phyloP scores from a whole-genome alignment of 2,329 filamentous ascomycete species.

The Exophiala sp. region DNA sequence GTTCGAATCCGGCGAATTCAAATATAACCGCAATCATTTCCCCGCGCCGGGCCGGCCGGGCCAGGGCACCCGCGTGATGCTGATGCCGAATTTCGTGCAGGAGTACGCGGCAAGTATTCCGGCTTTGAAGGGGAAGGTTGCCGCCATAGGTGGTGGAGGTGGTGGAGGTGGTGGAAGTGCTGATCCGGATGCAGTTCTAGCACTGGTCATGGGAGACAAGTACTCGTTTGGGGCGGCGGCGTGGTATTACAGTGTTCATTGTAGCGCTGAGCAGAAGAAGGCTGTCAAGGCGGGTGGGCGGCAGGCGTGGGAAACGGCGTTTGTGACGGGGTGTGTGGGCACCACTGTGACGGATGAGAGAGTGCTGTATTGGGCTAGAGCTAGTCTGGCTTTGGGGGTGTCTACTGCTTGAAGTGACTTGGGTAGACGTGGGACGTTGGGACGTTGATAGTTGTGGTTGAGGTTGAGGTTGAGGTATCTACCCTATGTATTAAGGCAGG shows the following conservation, averaged over 20 bases:
- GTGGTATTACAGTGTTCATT: slow-evolving; percentile 57
- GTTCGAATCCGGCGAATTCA: slow-evolving; percentile 64
- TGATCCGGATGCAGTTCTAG: slow-evolving; percentile 43
- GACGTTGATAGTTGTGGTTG: no score
- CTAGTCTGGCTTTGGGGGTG: slow-evolving; percentile 38
- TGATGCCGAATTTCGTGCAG: slow-evolving; percentile 50
- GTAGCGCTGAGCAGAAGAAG: slow-evolving; percentile 39
- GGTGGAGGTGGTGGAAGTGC: no score
- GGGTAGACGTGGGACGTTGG: no score
- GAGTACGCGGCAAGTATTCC: slow-evolving; percentile 49
- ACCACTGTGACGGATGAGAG: slow-evolving; percentile 45
- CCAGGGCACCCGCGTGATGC: slow-evolving; percentile 67
- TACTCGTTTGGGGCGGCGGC: slow-evolving; percentile 55
- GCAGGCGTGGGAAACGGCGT: slow-evolving; percentile 46
- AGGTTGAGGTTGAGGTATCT: no score
- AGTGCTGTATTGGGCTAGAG: slow-evolving; percentile 46
- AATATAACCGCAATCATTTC: slow-evolving; percentile 63
- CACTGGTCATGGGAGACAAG: slow-evolving; percentile 46
- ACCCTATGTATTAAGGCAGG: no score
- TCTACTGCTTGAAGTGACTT: not conserved
- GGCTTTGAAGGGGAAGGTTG: slow-evolving; percentile 36
- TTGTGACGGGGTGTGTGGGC: slow-evolving; percentile 50
- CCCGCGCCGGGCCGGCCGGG: slow-evolving; percentile 47
- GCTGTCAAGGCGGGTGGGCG: slow-evolving; percentile 44
- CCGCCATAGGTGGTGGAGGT: slow-evolving; percentile 32